Conservation (phyloP, 768 basidiomycete genomes). For the Infundibulicybe gibba region DNA sequence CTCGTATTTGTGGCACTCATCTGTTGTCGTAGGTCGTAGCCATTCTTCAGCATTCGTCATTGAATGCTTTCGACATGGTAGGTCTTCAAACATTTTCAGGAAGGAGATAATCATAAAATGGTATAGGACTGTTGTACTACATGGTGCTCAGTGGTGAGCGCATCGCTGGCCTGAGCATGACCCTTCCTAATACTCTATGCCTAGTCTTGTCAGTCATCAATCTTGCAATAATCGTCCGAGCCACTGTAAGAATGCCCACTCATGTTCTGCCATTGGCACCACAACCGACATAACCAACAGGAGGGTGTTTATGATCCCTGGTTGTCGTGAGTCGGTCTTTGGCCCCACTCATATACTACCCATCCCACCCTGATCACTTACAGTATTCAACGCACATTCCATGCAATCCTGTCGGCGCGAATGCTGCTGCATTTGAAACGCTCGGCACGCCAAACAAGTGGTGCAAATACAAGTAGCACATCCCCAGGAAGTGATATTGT, state of each 20-base stretch:
- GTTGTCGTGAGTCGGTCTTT: background rate
- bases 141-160: too few relatives aligned
- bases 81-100: too few relatives aligned
- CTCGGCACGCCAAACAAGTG: background rate
- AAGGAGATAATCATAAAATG: too few relatives aligned
- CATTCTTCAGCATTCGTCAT: background rate
- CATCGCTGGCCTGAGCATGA: too few relatives aligned
- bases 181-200: too few relatives aligned
- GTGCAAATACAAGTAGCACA: too few relatives aligned
- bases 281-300: background rate
- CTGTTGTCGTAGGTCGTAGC: background rate
- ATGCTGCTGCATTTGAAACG: slow-evolving; percentile 1
- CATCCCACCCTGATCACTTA: background rate
- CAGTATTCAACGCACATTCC: background rate
- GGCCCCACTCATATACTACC: background rate
- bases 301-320: background rate
- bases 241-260: too few relatives aligned
- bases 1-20: background rate
- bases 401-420: background rate
- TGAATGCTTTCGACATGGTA: background rate
- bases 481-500: too few relatives aligned
- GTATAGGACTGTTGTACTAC: too few relatives aligned
- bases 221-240: too few relatives aligned
- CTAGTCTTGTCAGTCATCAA: too few relatives aligned
- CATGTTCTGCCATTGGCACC: too few relatives aligned